Base-by-base conservation (phyloP, 768 basidiomycete species). In the Auricularia sp. region DNA sequence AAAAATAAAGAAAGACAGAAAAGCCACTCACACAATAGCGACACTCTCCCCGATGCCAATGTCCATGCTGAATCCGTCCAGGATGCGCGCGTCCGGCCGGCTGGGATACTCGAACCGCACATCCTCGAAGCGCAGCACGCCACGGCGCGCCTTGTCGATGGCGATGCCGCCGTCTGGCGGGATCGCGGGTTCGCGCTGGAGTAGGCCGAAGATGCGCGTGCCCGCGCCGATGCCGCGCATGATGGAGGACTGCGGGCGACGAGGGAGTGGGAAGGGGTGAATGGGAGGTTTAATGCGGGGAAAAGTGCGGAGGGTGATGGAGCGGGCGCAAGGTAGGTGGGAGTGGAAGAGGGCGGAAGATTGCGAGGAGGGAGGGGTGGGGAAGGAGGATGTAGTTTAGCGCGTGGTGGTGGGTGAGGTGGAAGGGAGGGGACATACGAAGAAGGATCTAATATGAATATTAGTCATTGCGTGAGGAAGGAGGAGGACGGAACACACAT, bases 201-300 rank as follows among this genome's bases (percentile, higher is more conserved):
- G 79, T 16, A 98, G 84, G 67, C 95, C 93, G 73, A 98, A 98
- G n/a, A 98, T 88, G 23, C 96, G 88, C 0, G 84, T 83, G 18
- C 93, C 92, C 1, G 96, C 95, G 64, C 96, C 96, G 61, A 98
- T 86, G 63, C 92, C 96, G 62, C 93, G 92, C 96, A 98, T 98
- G 64, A 98, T 87, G 47, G 93, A 94, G 10, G 91, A 84, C 90
- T 92, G 67, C 10, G 34, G 35, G 2, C 29, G 29, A 29, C 29
- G 29, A 29, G 29, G 29, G 29, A 29, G 29, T 29, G 29, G 29
- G 29, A 29, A 29, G 29, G 29, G 29, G 29, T 29, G 29, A 29
- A 29, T 29, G 29, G 29, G 29, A 29, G 29, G 29, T 29, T 29
- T 2, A 29, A 29, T 29, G 29, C 2, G 2, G 29, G 29, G 29